Base-by-base conservation (phyloP, 768 basidiomycete genomes). In the Auricularia heimuer region DNA sequence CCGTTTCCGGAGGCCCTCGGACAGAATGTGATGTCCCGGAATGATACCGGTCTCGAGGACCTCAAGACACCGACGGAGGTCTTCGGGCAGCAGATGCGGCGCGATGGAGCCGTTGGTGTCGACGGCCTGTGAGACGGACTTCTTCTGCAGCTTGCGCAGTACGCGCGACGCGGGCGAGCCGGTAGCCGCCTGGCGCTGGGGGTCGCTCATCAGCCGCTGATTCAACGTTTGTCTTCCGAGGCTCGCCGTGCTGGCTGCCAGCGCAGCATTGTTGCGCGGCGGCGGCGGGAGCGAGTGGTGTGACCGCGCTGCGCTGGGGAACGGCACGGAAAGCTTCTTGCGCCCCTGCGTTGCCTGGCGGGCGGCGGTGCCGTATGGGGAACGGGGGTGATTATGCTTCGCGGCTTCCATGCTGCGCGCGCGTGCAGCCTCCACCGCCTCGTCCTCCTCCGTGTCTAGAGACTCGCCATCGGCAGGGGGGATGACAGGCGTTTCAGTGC, bases 41-140 rank as follows among this genome's bases (percentile, higher is more conserved):
- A 97, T 80, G 56, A 98, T 91, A 33, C 92, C 90, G 42, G 84
- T 83, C 70, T 93, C 87, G 51, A 96, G 85, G 12, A 93, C 90
- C 73, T 94, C 90, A 6, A 98, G 77, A 70, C 94, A 94, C 69
- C 85, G 81, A 62, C 88, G 84, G 60, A 99, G 73, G 71, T 95
- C 94, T 61, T 93, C 91, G 4, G 97, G 96, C 6, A 99, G 74
- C 64, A 88, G 86, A 71, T 88, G 86, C 0, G 91, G 89, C 4
- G 89, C 81, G 18, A 92, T 79, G 4, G 84, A 80, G 54, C 81
- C 81, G 51, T 71, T 70, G 62, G 84, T 74, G 3, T 82, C 74
- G 29, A 75, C 73, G 34, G 24, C 63, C 45, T 83, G 79, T 18
- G 24, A 24, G 24, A 6, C 56, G 24, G 29, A 29, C 66, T 24